These are phyloP conservation scores for Ustilago cynodontis DNA, from an alignment of 1,284 basidiomycete species.

Conservation along the genomic window DNA sequence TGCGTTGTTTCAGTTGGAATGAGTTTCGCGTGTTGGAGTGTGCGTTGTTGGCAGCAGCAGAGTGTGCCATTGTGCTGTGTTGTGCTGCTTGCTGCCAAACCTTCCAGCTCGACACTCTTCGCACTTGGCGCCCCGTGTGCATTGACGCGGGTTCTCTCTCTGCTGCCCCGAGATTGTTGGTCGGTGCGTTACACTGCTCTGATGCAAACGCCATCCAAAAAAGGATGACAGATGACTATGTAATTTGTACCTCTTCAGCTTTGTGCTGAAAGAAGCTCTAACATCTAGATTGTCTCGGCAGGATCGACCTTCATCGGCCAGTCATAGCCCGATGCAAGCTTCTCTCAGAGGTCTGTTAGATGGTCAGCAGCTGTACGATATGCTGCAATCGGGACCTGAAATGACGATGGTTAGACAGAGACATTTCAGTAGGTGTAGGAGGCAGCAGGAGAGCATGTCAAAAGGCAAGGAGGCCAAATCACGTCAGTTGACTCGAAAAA, in stretches of 20 bases:
- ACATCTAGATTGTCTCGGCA: background rate
- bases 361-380: background rate
- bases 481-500: constrained; percentile 39
- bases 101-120: constrained; percentile 49
- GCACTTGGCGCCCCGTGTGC: constrained; percentile 3
- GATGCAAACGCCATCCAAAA: background rate
- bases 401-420: constrained; percentile 9
- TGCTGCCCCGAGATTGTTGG: constrained; percentile 16
- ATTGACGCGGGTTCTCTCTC: constrained; percentile 23
- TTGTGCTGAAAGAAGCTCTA: constrained; percentile 1
- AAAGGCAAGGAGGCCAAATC: constrained; percentile 15
- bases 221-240: constrained; percentile 14
- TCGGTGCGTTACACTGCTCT: constrained; percentile 35
- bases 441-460: constrained; percentile 8
- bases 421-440: background rate
- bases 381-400: constrained; percentile 10
- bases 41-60: constrained; percentile 3
- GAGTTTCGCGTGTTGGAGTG: constrained; percentile 20
- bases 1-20: constrained; percentile 6
- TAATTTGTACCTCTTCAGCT: constrained; percentile 6
- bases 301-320: background rate
- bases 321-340: background rate
- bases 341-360: background rate
- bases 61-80: constrained; percentile 10
- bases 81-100: constrained; percentile 4